These are phyloP conservation scores for Aspergillus fumigatus DNA, from an alignment of 2,329 filamentous ascomycete species.

Conservation along the genomic window DNA sequence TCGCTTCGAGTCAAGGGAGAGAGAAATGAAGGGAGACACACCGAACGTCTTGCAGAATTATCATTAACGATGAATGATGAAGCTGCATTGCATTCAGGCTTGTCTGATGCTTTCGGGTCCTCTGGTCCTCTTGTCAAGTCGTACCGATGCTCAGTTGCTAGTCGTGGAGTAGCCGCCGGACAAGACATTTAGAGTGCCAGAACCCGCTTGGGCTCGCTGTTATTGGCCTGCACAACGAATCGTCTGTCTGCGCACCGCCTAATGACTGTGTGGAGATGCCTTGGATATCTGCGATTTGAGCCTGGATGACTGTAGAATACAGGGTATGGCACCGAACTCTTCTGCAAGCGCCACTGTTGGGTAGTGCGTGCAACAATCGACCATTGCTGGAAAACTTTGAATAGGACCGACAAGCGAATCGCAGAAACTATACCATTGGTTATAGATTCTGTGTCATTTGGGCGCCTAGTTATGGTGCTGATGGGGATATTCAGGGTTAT, in stretches of 20 bases:
- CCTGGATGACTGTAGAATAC: too few species aligned
- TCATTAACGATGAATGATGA: neutral
- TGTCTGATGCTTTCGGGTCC: neutral
- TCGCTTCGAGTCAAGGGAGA: conserved; percentile 4
- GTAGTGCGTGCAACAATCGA: neutral
- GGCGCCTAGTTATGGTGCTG: too few species aligned
- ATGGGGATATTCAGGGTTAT: too few species aligned
- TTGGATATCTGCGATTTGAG: neutral
- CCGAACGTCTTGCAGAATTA: neutral
- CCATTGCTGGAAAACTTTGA: neutral
- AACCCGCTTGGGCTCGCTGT: neutral
- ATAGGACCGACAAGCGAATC: neutral
- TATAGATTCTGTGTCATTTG: neutral
- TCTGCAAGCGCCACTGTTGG: neutral
- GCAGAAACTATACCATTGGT: neutral
- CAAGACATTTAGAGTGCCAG: neutral
- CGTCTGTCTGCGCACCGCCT: neutral
- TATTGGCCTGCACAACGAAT: neutral
- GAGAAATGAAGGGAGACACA: neutral
- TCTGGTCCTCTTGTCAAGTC: neutral
- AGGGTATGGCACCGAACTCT: neutral
- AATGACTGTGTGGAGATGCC: neutral
- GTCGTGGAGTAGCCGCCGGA: neutral
- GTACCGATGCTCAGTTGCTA: neutral
- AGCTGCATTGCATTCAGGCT: neutral